Conservation (phyloP, 2,329 filamentous ascomycete species). For the Fusarium secorum region DNA sequence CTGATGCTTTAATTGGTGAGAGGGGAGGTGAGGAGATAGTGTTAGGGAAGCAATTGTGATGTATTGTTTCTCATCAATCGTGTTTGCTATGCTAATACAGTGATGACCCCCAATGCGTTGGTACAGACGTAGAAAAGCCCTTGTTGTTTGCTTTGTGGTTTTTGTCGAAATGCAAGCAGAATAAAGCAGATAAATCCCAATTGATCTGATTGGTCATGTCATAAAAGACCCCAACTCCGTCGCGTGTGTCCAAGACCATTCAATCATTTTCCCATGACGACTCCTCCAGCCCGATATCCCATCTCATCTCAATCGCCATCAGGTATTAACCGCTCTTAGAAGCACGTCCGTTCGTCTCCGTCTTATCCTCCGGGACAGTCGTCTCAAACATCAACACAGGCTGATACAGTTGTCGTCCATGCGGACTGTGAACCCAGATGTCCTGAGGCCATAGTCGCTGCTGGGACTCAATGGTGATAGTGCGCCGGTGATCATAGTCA, state of each 20-base stretch:
- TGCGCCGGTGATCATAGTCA: conserved; percentile 8
- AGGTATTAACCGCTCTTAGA: not conserved
- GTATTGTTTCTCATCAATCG: not conserved
- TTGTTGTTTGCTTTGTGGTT: not conserved
- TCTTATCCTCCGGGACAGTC: not conserved
- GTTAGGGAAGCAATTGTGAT: not conserved
- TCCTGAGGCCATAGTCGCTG: conserved; percentile 18
- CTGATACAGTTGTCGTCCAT: conserved; percentile 23
- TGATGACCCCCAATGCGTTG: not conserved
- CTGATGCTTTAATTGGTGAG: too few relatives aligned
- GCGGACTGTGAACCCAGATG: conserved; percentile 26
- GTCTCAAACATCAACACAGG: not conserved
- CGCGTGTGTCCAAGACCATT: not conserved
- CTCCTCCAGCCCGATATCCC: not conserved
- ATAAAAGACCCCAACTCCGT: not conserved
- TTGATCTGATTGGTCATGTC: not conserved
- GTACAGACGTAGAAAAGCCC: not conserved
- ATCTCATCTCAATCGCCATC: not conserved
- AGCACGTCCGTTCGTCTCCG: not conserved
- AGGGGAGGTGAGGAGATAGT: too few relatives aligned
- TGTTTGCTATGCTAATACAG: conserved; percentile 14
- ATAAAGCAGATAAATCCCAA: not conserved
- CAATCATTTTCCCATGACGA: not conserved
- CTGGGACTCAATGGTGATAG: conserved; percentile 1
- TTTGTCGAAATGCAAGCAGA: not conserved